phyloP scores from a whole-genome alignment of 768 basidiomycete genomes.

The Leccinum olivaceopallidum region DNA sequence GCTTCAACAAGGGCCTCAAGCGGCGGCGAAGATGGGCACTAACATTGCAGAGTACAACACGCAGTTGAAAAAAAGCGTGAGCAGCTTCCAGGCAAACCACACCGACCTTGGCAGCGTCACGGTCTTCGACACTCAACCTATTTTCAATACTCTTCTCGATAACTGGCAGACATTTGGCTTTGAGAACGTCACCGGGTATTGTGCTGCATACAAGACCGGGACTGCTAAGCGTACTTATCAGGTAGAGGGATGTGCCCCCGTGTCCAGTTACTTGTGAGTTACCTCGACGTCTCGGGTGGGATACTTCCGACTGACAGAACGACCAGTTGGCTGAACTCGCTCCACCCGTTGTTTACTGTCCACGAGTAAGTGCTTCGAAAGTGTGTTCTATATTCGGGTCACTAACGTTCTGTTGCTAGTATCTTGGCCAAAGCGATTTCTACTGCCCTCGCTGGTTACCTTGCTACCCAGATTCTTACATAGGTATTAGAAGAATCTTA shows the following conservation, averaged over 20 bases:
- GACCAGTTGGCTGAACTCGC: constrained; percentile 56
- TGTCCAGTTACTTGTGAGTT: constrained; percentile 64
- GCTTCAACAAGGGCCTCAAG: no score
- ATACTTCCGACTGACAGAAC: background rate
- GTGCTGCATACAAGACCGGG: constrained; percentile 59
- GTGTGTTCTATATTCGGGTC: background rate
- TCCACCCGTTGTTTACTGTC: constrained; percentile 64
- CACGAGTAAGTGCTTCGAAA: constrained; percentile 47
- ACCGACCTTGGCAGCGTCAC: no score
- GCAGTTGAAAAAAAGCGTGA: no score
- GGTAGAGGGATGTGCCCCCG: constrained; percentile 57
- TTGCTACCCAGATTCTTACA: constrained; percentile 12
- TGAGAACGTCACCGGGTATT: constrained; percentile 51
- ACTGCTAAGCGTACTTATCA: constrained; percentile 54
- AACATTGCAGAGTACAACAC: no score
- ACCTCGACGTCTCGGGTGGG: background rate
- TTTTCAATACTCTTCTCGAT: no score
- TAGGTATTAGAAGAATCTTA: constrained; percentile 6
- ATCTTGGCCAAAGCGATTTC: constrained; percentile 53
- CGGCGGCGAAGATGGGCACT: no score
- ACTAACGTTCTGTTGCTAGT: constrained; percentile 30
- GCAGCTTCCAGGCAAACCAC: no score
- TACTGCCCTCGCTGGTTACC: constrained; percentile 42
- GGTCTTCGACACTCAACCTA: no score
- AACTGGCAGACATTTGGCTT: no score